Evolutionary conservation across 116 monocot species (phyloP), one percentile per base, ranked within the genome.

Genomic region (Phalaenopsis hybrid): DNA sequence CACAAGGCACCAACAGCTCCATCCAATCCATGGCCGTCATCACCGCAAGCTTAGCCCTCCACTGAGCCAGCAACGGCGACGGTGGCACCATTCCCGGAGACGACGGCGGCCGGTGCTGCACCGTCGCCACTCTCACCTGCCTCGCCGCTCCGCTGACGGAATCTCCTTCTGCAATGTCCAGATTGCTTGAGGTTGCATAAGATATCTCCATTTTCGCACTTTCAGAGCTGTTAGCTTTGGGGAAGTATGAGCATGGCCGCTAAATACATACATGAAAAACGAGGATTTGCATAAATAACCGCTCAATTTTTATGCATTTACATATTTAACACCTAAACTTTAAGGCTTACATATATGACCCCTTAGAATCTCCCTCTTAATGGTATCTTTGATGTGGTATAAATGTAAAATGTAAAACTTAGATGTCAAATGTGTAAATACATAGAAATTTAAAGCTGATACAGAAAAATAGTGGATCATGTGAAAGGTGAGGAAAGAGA

Each of bases 1-100:
- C 44, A 81, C 99, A 99, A 4, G 95, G 95, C 18, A 99, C 8
- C 9, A 93, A 21, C 69, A 84, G 33, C 82, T 88, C 92, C 86
- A 85, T 20, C 95, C 92, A 95, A 25, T 91, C 91, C 12, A 46
- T n/a, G 4, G 76, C 65, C 65, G 92, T 80, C 95, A 90, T 92
- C 15, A 51, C n/a, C 55, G 80, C 74, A 10, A 88, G 46, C 85
- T 72, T 98, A 68, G 81, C 58, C 45, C 65, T 34, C 89, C 84
- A 89, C 79, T 57, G 75, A 2, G 78, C 76, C 6, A 78, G 12
- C 37, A 88, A 12, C 11, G 80, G 18, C 50, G 79, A n/a, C 15
- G 83, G 57, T 3, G 78, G 79, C 5, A 75, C 76, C 50, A 77
- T 8, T 28, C 77, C 77, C n/a, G 81, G n/a, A 8, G 79, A 77